Conservation (phyloP, 2,329 filamentous ascomycete species). For the Hymenoscyphus albidus region DNA sequence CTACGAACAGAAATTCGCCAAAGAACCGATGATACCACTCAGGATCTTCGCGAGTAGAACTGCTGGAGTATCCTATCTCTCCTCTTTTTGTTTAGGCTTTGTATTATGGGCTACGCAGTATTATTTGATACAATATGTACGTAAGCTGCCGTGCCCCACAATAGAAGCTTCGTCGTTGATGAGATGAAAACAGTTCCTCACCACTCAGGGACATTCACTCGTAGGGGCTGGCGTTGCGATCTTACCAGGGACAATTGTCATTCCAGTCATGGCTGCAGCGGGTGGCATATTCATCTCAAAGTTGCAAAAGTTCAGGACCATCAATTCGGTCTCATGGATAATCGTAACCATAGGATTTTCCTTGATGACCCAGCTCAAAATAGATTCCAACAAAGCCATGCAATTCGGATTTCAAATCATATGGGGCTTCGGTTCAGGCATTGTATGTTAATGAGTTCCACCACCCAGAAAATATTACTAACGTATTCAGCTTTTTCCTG, state of each 20-base stretch:
- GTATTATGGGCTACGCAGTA: conserved; percentile 20
- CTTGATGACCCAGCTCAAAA: conserved; percentile 15
- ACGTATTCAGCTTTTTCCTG: conserved; percentile 14
- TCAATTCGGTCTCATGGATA: conserved; percentile 12
- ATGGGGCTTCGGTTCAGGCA: conserved; percentile 16
- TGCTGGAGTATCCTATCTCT: conserved; percentile 37
- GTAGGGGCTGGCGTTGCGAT: conserved; percentile 13
- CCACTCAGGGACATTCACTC: conserved; percentile 13
- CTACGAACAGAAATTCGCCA: conserved; percentile 42
- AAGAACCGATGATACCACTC: conserved; percentile 36
- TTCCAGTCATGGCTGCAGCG: conserved; percentile 11
- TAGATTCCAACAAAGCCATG: conserved; percentile 12
- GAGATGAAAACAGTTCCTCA: conserved; percentile 12
- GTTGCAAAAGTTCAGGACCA: conserved; percentile 11
- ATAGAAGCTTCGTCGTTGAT: neutral
- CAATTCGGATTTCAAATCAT: conserved; percentile 20
- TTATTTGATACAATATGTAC: conserved; percentile 19
- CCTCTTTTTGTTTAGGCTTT: conserved; percentile 17
- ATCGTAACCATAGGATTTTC: conserved; percentile 10
- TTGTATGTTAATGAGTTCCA: conserved; percentile 3
- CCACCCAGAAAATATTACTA: neutral
- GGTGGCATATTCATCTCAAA: conserved; percentile 14
- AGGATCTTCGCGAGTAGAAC: conserved; percentile 42
- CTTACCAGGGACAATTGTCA: conserved; percentile 13
- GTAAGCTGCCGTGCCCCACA: neutral